Conservation (phyloP, 768 basidiomycete genomes). For the Psilocybe sp. region DNA sequence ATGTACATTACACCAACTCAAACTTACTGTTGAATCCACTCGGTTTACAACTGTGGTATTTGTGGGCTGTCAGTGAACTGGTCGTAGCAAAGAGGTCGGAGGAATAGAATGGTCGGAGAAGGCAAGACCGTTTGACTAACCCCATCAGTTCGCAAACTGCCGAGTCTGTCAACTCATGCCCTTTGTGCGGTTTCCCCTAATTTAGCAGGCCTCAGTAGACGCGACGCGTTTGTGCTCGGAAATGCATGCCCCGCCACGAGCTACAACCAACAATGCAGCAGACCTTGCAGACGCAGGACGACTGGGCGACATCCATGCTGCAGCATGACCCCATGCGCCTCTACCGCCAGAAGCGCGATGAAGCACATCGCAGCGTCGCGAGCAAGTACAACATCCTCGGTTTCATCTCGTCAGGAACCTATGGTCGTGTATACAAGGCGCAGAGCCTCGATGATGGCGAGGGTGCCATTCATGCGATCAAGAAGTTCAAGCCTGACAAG, state of each 20-base stretch:
- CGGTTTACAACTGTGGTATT: too few relatives aligned
- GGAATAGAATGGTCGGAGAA: too few relatives aligned
- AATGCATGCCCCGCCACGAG: too few relatives aligned
- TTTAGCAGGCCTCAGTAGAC: too few relatives aligned
- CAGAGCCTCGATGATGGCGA: slow-evolving; percentile 64
- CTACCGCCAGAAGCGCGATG: slow-evolving; percentile 80
- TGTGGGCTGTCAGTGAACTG: too few relatives aligned
- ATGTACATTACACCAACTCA: neutral
- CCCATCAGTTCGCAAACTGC: too few relatives aligned
- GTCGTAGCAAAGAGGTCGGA: too few relatives aligned
- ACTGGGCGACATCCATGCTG: slow-evolving; percentile 34
- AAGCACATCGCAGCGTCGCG: slow-evolving; percentile 59
- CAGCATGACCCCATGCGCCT: slow-evolving; percentile 81
- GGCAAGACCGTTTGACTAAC: too few relatives aligned
- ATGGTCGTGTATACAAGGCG: slow-evolving; percentile 98
- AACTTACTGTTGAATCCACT: neutral
- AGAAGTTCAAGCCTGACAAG: slow-evolving; percentile 99
- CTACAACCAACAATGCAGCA: too few relatives aligned
- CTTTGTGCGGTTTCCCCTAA: too few relatives aligned
- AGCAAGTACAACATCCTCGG: slow-evolving; percentile 91
- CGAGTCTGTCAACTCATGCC: too few relatives aligned
- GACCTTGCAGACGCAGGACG: slow-evolving; percentile 22
- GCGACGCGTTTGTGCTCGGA: too few relatives aligned
- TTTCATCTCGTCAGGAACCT: slow-evolving; percentile 97
- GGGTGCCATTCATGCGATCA: slow-evolving; percentile 85